Evolutionary conservation across 495 filamentous ascomycete species (phyloP), one percentile per base, ranked within the genome.

Genomic region (Aspergillus bertholletiae): DNA sequence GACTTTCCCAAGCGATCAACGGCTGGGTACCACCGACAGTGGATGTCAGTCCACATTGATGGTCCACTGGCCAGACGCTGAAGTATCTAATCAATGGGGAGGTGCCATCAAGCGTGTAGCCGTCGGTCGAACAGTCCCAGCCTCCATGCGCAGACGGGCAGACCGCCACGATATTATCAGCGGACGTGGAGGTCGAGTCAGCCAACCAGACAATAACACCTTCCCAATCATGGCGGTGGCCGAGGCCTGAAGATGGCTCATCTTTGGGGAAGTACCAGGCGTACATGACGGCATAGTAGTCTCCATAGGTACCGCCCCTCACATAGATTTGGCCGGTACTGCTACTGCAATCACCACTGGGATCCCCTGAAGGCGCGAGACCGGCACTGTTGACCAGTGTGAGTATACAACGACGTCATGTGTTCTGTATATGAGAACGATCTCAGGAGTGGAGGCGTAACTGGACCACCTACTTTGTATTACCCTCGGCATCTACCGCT

Each of bases 261-360:
- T 79, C 76, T 32, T 80, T 80, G 18, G 77, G 77, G 55, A 77
- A 69, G 59, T 79, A 80, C 79, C 79, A 83, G 3, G 72, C 52
- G 55, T 83, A 83, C 71, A 83, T 73, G 13, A 83, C 56, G 7
- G 69, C 80, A 57, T 73, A 76, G 54, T 69, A 52, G 30, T 64
- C 55, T 5, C 60, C 59, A 5, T 49, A 59, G 30, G 30, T 74
- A 56, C 73, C 78, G 20, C 58, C 54, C 32, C 80, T 70, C 11
- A 74, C 72, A 57, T 83, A 83, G 30, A 81, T 66, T 54, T 83
- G 80, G 4, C 80, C 80, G 5, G 70, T 75, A 65, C 61, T 74
- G 59, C 52, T 68, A 51, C 54, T 64, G 65, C 80, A 81, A 26
- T 63, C 67, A 9, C 69, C 70, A 58, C 67, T 57, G 2, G 69